Evolutionary conservation across 1,284 basidiomycete species (phyloP).

Genomic region (Laetiporus sulphureus): DNA sequence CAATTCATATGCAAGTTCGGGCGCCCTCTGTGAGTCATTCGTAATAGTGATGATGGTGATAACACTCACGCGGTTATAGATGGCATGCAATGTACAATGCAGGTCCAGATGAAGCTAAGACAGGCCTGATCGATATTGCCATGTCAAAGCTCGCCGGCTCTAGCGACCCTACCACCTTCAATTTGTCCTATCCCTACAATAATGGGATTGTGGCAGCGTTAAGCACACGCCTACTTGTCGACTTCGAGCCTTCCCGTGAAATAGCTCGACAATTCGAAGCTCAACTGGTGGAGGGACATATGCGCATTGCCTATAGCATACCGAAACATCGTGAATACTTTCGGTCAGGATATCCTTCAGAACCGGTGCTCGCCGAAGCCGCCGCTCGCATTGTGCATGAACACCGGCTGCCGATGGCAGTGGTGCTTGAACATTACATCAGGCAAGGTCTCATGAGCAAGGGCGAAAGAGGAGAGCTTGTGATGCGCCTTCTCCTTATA

Average conservation of each 20-base stretch:
- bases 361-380: constrained; percentile 5
- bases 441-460: too few species aligned
- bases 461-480: too few species aligned
- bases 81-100: background rate
- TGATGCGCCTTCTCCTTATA: background rate
- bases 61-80: background rate
- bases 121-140: background rate
- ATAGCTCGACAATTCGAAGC: background rate
- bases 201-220: background rate
- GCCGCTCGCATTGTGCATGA: too few species aligned
- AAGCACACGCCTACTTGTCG: background rate
- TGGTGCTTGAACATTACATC: too few species aligned
- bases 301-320: background rate
- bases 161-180: background rate
- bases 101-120: background rate
- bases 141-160: background rate
- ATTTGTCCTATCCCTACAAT: background rate
- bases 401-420: too few species aligned
- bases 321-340: background rate
- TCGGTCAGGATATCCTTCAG: background rate
- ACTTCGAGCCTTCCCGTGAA: background rate
- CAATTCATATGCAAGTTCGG: background rate
- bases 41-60: background rate
- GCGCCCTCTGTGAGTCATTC: background rate
- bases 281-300: background rate